Evolutionary conservation across 345 rosid genomes (phyloP), one percentile per base, ranked within the genome.

Genomic region (Schrenkiella parvula): DNA sequence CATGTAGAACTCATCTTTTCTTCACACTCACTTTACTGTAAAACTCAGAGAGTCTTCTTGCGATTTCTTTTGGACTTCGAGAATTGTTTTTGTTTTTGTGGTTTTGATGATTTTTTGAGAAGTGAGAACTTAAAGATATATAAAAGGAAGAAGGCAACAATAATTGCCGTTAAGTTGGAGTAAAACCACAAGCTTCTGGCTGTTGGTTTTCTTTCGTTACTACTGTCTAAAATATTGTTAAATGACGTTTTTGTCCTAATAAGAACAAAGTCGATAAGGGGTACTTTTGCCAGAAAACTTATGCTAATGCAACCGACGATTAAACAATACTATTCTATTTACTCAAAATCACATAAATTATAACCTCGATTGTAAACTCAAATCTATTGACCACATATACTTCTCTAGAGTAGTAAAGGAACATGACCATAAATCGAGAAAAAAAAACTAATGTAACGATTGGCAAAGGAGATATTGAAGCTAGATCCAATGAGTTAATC

Each of bases 1-100:
- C 82, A 58, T 12, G 78, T 41, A 59, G 66, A 75, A 75, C 71
- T 75, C 82, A 75, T 75, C 6, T 52, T 72, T 37, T 12, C n/a
- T 55, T 32, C 28, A 31, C 42, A 32, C 3, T 57, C 57, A 52
- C 21, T 43, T 15, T 15, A 41, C 46, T 1, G 6, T 8, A 50
- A 25, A 13, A 22, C 22, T 53, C 14, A 11, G 32, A 68, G 22
- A 18, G 38, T 15, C 2, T 38, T 69, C 6, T 46, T 44, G 26
- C 17, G 42, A 26, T 44, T n/a, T 12, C 17, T 58, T 54, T 54
- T 15, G 23, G 22, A 15, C 15, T 10, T 29, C 1, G 25, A 46
- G 25, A 22, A 34, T n/a, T n/a, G n/a, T n/a, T n/a, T 19, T 22
- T 6, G 35, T 8, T 37, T 41, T 34, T 46, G 39, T 58, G 66